Conservation (phyloP, 2,329 filamentous ascomycete species). For the Fusarium xylarioides region DNA sequence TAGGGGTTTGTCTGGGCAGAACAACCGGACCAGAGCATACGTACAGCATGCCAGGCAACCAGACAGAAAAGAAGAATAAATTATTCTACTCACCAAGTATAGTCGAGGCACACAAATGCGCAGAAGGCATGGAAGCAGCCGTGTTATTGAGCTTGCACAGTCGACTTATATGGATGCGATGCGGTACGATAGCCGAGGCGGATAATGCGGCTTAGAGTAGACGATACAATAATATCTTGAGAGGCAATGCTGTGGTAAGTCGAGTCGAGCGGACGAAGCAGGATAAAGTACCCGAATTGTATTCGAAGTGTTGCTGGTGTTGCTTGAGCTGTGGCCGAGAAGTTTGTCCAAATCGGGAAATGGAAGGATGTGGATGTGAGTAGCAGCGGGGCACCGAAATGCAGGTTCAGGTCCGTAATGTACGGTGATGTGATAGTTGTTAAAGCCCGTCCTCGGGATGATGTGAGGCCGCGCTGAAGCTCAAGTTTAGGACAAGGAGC, state of each 20-base stretch:
- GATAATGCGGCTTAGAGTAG: neutral
- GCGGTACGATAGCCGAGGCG: neutral
- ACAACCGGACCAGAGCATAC: neutral
- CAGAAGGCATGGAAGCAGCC: conserved; percentile 41
- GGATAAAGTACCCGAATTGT: conserved; percentile 25
- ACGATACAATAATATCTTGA: conserved; percentile 1
- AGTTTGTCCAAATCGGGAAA: conserved; percentile 23
- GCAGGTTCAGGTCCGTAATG: conserved; percentile 35
- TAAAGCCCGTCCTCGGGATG: conserved; percentile 13
- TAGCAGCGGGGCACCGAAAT: conserved; percentile 24
- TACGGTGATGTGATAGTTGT: conserved; percentile 29
- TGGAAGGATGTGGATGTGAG: conserved; percentile 9
- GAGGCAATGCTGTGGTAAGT: neutral
- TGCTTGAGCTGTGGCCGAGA: conserved; percentile 4
- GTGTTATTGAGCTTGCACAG: conserved; percentile 34
- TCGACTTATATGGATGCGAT: conserved; percentile 8
- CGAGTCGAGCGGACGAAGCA: neutral
- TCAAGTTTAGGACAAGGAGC: neutral
- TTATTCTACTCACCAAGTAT: conserved; percentile 35
- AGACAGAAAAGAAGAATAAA: neutral
- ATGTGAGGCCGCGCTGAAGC: conserved; percentile 18
- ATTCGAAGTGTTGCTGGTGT: conserved; percentile 5
- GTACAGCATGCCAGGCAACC: conserved; percentile 12
- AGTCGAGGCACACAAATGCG: conserved; percentile 28
- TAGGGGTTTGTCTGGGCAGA: conserved; percentile 21